Percentiles rank a stretch among this genome's conserved stretches.
Evolutionary conservation across 371 early-diverging fungal species (phyloP).

Genomic region (Rhizopus microsporus): DNA sequence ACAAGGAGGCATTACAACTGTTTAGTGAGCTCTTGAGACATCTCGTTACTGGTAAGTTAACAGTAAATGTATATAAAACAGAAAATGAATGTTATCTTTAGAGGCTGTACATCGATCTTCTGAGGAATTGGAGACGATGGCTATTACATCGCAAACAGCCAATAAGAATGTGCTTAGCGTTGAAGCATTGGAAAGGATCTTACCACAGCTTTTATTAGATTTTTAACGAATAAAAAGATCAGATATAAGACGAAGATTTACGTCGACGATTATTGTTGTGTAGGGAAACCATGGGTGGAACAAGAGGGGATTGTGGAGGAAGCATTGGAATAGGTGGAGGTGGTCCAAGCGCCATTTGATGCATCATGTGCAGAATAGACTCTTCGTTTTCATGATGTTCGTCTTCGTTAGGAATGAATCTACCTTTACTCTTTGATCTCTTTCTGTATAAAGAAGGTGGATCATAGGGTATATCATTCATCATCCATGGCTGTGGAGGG

Average conservation of each 20-base stretch:
- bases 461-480: conserved; percentile 15
- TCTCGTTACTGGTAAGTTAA: conserved; percentile 30
- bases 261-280: background rate
- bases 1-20: conserved; percentile 38
- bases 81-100: background rate
- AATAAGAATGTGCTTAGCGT: conserved; percentile 4
- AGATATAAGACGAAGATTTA: background rate
- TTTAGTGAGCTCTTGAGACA: conserved; percentile 38
- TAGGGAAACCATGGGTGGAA: background rate
- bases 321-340: background rate
- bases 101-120: conserved; percentile 29
- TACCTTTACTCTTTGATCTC: background rate
- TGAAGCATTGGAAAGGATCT: conserved; percentile 26
- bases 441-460: background rate
- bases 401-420: background rate
- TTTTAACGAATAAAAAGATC: conserved; percentile 11
- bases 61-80: background rate
- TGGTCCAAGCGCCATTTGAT: conserved; percentile 4
- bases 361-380: background rate
- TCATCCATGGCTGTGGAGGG: conserved; percentile 18
- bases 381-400: background rate
- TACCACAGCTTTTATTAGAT: conserved; percentile 32
- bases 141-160: background rate
- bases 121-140: conserved; percentile 12
- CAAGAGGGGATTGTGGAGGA: background rate